Percentiles rank a stretch among this genome's conserved stretches.
phyloP scores from a whole-genome alignment of 2,329 filamentous ascomycete species.

The Cryphonectria naterciae region DNA sequence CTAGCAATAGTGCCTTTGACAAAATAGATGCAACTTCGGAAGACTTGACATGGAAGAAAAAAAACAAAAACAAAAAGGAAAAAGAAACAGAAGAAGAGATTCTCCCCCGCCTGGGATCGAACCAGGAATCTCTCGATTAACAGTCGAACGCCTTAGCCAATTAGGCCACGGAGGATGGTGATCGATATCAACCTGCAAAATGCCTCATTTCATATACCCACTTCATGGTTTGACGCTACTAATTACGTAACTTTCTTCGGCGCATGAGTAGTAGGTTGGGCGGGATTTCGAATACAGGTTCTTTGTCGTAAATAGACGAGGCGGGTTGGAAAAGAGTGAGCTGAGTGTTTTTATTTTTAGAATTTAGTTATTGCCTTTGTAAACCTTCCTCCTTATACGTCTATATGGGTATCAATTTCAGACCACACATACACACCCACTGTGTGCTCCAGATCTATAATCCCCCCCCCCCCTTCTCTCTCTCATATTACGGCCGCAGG shows the following conservation, averaged over 20 bases:
- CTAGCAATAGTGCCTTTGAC: neutral
- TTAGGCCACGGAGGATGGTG: neutral
- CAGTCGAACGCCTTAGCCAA: conserved; percentile 1
- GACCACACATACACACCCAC: neutral
- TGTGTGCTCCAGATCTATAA: neutral
- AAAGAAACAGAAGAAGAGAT: neutral
- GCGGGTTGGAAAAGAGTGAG: neutral
- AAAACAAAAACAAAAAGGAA: neutral
- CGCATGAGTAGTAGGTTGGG: neutral
- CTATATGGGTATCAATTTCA: neutral
- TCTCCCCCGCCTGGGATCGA: neutral
- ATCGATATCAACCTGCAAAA: neutral
- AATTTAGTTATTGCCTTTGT: neutral
- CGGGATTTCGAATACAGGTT: neutral
- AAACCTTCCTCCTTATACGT: neutral
- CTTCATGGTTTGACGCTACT: neutral
- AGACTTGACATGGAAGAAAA: neutral
- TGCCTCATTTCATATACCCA: neutral
- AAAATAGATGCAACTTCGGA: neutral
- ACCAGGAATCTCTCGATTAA: conserved; percentile 1
- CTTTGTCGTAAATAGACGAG: neutral
- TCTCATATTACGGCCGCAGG: neutral
- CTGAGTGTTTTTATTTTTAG: neutral
- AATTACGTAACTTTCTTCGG: neutral
- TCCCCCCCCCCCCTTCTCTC: neutral